phyloP scores from a whole-genome alignment of 2,329 filamentous ascomycete species.

The Sclerotinia borealis region DNA sequence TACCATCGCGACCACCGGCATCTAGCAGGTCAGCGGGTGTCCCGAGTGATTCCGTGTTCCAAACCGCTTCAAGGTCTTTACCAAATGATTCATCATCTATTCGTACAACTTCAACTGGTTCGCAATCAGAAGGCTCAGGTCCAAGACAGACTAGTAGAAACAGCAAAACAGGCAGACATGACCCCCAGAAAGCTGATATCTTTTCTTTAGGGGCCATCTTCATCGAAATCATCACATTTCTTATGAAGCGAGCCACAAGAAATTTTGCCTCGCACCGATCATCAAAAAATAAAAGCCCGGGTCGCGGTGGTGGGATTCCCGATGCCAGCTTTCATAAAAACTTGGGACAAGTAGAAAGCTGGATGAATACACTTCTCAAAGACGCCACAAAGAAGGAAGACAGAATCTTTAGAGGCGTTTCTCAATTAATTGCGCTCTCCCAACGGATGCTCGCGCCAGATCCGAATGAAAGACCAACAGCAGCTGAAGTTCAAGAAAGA shows the following conservation, averaged over 20 bases:
- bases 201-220: conserved; percentile 70
- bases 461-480: conserved; percentile 48
- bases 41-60: neutral
- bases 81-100: conserved; percentile 25
- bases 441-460: conserved; percentile 48
- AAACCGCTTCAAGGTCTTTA: neutral
- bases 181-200: conserved; percentile 58
- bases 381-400: conserved; percentile 46
- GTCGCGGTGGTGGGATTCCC: conserved; percentile 48
- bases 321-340: conserved; percentile 71
- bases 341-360: conserved; percentile 59
- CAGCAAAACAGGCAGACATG: conserved; percentile 36
- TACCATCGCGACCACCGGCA: conserved; percentile 24
- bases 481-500: conserved; percentile 45
- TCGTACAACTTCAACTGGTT: conserved; percentile 19
- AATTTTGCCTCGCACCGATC: conserved; percentile 62
- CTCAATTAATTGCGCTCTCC: conserved; percentile 47
- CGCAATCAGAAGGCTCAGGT: neutral
- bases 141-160: neutral
- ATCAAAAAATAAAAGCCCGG: conserved; percentile 51
- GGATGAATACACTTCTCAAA: conserved; percentile 57
- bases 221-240: conserved; percentile 63
- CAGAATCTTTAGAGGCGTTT: conserved; percentile 44
- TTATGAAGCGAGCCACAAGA: conserved; percentile 60
- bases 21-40: conserved; percentile 19